Base-by-base conservation (phyloP, 371 early-diverging fungal genomes). In the Haplosporangium sp. region DNA sequence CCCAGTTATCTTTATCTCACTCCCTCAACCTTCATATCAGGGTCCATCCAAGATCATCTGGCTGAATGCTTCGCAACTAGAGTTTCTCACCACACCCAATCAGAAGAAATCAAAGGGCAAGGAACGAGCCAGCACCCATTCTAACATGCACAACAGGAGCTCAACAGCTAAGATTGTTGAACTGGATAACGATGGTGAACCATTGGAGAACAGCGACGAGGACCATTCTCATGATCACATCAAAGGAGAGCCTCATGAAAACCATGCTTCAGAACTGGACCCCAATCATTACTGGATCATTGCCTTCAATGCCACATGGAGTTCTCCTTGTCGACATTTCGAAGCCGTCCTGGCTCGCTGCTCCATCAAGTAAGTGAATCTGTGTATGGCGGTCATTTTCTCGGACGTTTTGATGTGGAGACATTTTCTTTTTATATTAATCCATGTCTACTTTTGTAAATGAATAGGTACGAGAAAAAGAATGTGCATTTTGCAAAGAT, bases 21-120 rank as follows among this genome's bases (percentile, higher is more conserved):
- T 86, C 38, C 87, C 87, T 42, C 89, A 87, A 42, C 89, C 89
- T 14, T 81, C 88, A 69, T 89, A 89, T 58, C 85, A 81, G 40
- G 89, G 89, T 1, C 86, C 89, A 9, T 85, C 85, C 23, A 79
- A 72, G 13, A 55, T 74, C 23, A 51, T 69, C 1, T 62, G 55
- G 57, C 64, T 82, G 40, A 52, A 64, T 50, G 55, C 68, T 4
- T 51, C 79, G 1, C 72, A 77, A 41, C 47, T 77, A 21, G 64
- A 72, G 46, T 61, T 47, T 40, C 21, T 77, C 53, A 71, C 79
- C 2, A 68, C 62, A 5, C 72, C 72, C 5, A 21, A 21, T 41
- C 57, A 42, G 23, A 36, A 51, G 55, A 54, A 41, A 11, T 55
- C 55, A 13, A 73, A 67, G 43, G 63, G 73, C 36, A 67, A 58